These are phyloP conservation scores for Penicillium hordei DNA, from an alignment of 2,329 filamentous ascomycete genomes.

Conservation along the genomic window DNA sequence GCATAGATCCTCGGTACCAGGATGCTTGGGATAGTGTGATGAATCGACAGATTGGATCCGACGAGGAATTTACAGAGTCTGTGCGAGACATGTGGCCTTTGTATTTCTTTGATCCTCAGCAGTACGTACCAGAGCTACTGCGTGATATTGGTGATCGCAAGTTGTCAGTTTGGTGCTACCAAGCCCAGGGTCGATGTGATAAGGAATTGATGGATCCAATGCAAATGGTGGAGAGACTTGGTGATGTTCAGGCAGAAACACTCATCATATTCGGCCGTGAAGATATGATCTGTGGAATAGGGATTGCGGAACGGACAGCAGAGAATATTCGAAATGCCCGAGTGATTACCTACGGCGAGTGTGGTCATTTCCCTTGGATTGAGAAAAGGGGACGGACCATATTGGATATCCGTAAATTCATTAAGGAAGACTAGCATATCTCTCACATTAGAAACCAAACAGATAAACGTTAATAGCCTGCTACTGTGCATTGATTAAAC, in stretches of 20 bases:
- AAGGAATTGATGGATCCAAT: not conserved
- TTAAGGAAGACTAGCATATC: slow-evolving; percentile 4
- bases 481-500: slow-evolving; percentile 20
- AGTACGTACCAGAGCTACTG: not conserved
- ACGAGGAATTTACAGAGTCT: not conserved
- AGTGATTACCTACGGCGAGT: slow-evolving; percentile 12
- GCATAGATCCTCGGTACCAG: not conserved
- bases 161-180: not conserved
- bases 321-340: slow-evolving; percentile 8
- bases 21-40: not conserved
- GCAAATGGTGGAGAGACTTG: slow-evolving; percentile 22
- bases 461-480: slow-evolving; percentile 1
- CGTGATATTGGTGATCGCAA: not conserved
- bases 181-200: slow-evolving; percentile 3
- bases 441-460: not conserved
- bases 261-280: slow-evolving; percentile 28
- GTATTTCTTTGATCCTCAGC: not conserved
- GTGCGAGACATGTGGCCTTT: not conserved
- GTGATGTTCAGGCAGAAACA: slow-evolving; percentile 25
- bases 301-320: slow-evolving; percentile 20
- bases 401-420: slow-evolving; percentile 16
- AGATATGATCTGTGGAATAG: slow-evolving; percentile 24
- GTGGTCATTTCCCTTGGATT: slow-evolving; percentile 33
- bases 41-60: not conserved
- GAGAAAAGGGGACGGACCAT: slow-evolving; percentile 21